Evolutionary conservation across 2,329 filamentous ascomycete genomes (phyloP).

Genomic region (Pezicula carpinea): DNA sequence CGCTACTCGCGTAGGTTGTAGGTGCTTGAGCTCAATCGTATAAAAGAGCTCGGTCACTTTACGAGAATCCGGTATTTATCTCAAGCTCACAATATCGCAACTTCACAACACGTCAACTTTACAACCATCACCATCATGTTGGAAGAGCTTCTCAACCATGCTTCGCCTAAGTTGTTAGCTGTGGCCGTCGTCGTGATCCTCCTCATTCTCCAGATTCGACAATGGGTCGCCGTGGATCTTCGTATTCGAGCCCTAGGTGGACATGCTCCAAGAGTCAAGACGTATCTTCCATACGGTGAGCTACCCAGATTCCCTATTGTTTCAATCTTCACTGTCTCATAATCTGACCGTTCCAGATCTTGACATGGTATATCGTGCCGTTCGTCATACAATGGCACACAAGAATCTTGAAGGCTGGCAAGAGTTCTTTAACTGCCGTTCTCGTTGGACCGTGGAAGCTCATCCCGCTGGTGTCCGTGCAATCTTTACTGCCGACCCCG

Average conservation of each 20-base stretch:
- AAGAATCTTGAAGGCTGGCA: slow-evolving; percentile 60
- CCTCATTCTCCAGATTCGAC: slow-evolving; percentile 24
- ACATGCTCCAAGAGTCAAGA: slow-evolving; percentile 33
- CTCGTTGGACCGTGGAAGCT: slow-evolving; percentile 55
- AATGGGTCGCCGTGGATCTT: slow-evolving; percentile 36
- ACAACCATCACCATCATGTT: slow-evolving; percentile 12
- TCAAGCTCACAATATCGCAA: too few species aligned
- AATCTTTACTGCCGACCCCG: slow-evolving; percentile 75
- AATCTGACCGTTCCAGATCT: slow-evolving; percentile 44
- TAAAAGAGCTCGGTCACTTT: too few species aligned
- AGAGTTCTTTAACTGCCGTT: slow-evolving; percentile 38
- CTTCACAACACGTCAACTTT: too few species aligned
- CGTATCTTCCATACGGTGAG: slow-evolving; percentile 43
- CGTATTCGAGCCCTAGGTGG: slow-evolving; percentile 43
- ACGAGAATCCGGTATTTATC: too few species aligned
- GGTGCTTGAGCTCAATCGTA: too few species aligned
- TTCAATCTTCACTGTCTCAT: not conserved
- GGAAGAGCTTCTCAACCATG: slow-evolving; percentile 33
- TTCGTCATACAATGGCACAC: slow-evolving; percentile 48
- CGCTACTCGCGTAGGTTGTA: too few species aligned
- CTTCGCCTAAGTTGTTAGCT: slow-evolving; percentile 32
- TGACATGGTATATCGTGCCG: slow-evolving; percentile 56
- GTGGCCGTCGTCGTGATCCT: slow-evolving; percentile 11
- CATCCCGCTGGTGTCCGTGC: slow-evolving; percentile 47
- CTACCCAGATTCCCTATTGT: not conserved